These are phyloP conservation scores for Nematocida sp. DNA, from an alignment of 371 early-diverging fungal species.

Conservation along the genomic window DNA sequence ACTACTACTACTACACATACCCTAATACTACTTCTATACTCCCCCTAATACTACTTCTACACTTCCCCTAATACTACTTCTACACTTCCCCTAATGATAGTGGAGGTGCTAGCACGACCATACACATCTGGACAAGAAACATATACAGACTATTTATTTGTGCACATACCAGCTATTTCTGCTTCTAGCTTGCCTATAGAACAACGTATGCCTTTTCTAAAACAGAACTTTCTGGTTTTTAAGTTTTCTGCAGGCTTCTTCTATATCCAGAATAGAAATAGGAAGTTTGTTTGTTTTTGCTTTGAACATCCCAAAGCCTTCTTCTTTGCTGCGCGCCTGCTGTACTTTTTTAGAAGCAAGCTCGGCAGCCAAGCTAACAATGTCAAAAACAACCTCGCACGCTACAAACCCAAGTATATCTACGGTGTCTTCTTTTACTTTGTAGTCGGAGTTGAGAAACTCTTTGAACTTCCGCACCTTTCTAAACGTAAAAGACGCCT, in stretches of 20 bases:
- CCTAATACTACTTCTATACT: too few species aligned
- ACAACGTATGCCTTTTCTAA: too few species aligned
- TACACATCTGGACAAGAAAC: too few species aligned
- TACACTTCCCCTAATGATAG: too few species aligned
- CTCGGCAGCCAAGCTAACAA: constrained; percentile 39
- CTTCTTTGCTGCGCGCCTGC: neutral
- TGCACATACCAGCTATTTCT: too few species aligned
- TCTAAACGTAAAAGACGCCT: constrained; percentile 87
- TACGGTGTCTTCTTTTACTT: constrained; percentile 76
- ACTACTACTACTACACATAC: too few species aligned
- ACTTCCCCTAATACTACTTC: too few species aligned
- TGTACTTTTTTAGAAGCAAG: constrained; percentile 8
- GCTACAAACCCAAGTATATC: constrained; percentile 89
- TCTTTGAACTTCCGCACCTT: constrained; percentile 84
- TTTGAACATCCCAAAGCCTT: constrained; percentile 23
- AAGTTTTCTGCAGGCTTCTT: constrained; percentile 47
- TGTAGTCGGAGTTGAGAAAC: constrained; percentile 79
- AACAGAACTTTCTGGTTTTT: constrained; percentile 11
- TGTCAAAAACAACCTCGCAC: constrained; percentile 68
- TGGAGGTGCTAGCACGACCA: too few species aligned
- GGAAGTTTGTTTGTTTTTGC: neutral
- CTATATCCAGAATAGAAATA: constrained; percentile 35
- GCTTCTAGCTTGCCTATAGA: too few species aligned
- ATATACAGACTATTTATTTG: too few species aligned
- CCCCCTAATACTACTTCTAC: too few species aligned